phyloP scores from a whole-genome alignment of 2,329 filamentous ascomycete genomes.

The Fusarium redolens region DNA sequence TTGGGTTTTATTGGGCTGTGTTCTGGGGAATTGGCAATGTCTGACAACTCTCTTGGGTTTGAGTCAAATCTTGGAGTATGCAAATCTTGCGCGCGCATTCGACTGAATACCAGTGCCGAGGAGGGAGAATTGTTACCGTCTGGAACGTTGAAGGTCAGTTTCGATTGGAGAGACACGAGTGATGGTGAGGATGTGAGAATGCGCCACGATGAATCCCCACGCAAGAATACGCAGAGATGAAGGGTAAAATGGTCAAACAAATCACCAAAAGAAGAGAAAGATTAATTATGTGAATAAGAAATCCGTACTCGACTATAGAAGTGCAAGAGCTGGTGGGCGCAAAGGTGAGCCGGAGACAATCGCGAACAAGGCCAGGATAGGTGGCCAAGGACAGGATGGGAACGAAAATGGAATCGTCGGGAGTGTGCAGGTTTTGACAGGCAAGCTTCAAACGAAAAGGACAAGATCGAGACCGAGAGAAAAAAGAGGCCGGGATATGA shows the following conservation, averaged over 20 bases:
- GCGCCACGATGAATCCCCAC: slow-evolving; percentile 2
- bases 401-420: slow-evolving; percentile 24
- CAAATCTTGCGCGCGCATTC: slow-evolving; percentile 8
- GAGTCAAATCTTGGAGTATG: slow-evolving; percentile 21
- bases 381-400: not conserved
- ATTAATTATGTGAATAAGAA: not conserved
- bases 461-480: slow-evolving; percentile 3
- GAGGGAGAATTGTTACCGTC: slow-evolving; percentile 12
- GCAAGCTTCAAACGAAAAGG: not conserved
- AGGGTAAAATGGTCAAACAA: not conserved
- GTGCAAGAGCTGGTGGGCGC: slow-evolving; percentile 22
- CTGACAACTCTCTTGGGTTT: slow-evolving; percentile 26
- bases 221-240: not conserved
- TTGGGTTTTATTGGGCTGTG: not conserved
- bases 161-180: slow-evolving; percentile 1
- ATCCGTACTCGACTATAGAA: slow-evolving; percentile 17
- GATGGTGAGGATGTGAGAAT: slow-evolving; percentile 9
- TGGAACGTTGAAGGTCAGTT: slow-evolving; percentile 23
- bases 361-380: slow-evolving; percentile 20
- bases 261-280: not conserved
- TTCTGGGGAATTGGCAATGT: slow-evolving; percentile 23
- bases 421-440: slow-evolving; percentile 13
- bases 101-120: slow-evolving; percentile 26
- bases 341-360: slow-evolving; percentile 35
- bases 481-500: slow-evolving; percentile 31